A percentile compares a stretch with the other conserved stretches of the same genome.
phyloP scores from a whole-genome alignment of 2,329 filamentous ascomycete genomes.

The Exutisphaerella laricina region DNA sequence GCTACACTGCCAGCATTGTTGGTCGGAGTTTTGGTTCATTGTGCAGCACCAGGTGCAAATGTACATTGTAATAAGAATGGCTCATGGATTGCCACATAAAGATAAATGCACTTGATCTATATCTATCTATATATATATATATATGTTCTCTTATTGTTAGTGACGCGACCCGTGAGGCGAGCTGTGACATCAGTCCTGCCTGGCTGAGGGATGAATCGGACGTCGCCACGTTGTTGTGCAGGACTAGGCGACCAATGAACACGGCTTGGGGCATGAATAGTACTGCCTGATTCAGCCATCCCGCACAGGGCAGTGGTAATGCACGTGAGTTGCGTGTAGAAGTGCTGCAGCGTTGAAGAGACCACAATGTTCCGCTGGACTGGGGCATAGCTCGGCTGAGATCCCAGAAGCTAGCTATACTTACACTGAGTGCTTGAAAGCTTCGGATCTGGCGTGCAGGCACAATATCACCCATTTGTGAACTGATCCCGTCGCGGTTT shows the following conservation, averaged over 20 bases:
- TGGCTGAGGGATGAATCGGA: not conserved
- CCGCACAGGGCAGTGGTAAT: no score
- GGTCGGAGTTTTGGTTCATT: conserved; percentile 5
- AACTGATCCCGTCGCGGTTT: no score
- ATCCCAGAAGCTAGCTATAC: no score
- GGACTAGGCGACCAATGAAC: not conserved
- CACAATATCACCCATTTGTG: no score
- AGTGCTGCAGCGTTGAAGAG: no score
- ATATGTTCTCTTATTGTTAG: not conserved
- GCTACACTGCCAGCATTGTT: not conserved
- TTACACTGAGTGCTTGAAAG: no score
- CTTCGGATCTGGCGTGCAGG: no score
- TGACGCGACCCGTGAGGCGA: not conserved
- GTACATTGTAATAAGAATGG: not conserved
- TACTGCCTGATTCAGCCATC: no score
- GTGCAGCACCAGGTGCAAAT: conserved; percentile 3
- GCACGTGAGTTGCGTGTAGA: no score
- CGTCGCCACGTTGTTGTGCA: not conserved
- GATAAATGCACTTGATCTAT: not conserved
- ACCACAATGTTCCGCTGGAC: no score
- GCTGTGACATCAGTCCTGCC: not conserved
- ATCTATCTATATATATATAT: not conserved
- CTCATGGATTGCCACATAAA: not conserved
- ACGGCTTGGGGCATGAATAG: no score
- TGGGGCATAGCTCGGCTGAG: no score